phyloP scores from a whole-genome alignment of 176 grass and related monocot genomes.

The Oryza meyeriana region DNA sequence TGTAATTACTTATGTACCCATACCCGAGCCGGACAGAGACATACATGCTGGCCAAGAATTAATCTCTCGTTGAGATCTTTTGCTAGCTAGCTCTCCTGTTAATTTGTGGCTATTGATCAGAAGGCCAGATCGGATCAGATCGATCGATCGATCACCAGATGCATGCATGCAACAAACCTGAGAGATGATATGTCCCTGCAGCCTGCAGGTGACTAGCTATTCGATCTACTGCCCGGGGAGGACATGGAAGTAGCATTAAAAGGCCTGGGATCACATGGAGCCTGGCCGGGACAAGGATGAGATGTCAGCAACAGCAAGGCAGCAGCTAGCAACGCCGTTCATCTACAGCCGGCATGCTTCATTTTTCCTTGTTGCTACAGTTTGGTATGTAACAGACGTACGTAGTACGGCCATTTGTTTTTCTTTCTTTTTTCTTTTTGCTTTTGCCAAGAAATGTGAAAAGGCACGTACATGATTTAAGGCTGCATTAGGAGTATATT shows the following conservation, averaged over 20 bases:
- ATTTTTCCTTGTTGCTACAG: not conserved
- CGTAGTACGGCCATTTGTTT: not conserved
- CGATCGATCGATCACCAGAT: not conserved
- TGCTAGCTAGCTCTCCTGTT: not conserved
- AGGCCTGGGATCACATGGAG: not conserved
- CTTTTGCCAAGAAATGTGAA: not conserved
- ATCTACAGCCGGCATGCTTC: not conserved
- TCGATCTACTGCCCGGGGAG: not conserved
- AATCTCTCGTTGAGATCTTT: not conserved
- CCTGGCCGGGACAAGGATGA: not conserved
- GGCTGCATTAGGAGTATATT: not conserved
- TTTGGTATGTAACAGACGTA: not conserved
- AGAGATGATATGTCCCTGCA: slow-evolving; percentile 1
- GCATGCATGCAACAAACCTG: not conserved
- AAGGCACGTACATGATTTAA: not conserved
- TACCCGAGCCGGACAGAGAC: not conserved
- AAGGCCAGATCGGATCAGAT: not conserved
- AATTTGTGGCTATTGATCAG: not conserved
- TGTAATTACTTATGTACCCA: not conserved
- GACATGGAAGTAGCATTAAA: not conserved
- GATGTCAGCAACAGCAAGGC: not conserved
- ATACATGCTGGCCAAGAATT: not conserved
- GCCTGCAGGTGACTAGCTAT: not conserved
- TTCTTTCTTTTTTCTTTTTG: not conserved
- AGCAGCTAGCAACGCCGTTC: not conserved